Base-by-base conservation (phyloP, 192 early-diverging fungal genomes). In the Gryganskiella cystojenkinii region DNA sequence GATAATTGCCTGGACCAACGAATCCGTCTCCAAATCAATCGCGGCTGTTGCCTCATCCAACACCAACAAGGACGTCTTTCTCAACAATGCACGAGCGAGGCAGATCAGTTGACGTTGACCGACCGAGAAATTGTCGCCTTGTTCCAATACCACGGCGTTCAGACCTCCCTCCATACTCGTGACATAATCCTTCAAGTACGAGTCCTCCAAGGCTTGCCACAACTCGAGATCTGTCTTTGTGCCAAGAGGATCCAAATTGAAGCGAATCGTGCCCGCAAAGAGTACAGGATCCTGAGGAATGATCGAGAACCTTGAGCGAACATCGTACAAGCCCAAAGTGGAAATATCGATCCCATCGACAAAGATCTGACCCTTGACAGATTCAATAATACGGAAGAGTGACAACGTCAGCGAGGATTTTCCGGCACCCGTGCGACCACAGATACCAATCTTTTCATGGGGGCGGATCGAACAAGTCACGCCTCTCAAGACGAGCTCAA, bases 1-100 rank as follows among this genome's bases (percentile, higher is more conserved):
- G 59, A 99, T 95, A 1, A 95, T 92, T 25, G 80, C 73, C 85
- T 98, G 97, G 74, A 98, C 96, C n/a, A 84, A 79, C 37, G 85
- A 84, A 75, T 98, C 97, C 0, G 94, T 96, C 55, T 88, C 84
- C 71, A 91, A 88, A 74, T 98, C 97, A 15, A 98, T 91, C 89
- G 69, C 82, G 0, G 86, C 80, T 10, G 83, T 82, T 1, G 80
- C 76, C 57, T 85, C 83, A 27, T 85, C 83, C 81, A 85, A 64
- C 15, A 85, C 30, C 35, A 83, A 60, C 34, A 83, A 24, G 28
- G 54, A 85, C 20, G 90, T 84, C 35, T 87, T 81, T 65, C 87
- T 82, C 14, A 94, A 79, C n/a, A 93, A 67, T 0, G 92, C 92
- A 31, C 92, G 86, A 0, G 92, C 92, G 52, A 93, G 80, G 31